Evolutionary conservation across 148 eudicot species (phyloP), one percentile per base, ranked within the genome.

Genomic region (Cornus kousa): DNA sequence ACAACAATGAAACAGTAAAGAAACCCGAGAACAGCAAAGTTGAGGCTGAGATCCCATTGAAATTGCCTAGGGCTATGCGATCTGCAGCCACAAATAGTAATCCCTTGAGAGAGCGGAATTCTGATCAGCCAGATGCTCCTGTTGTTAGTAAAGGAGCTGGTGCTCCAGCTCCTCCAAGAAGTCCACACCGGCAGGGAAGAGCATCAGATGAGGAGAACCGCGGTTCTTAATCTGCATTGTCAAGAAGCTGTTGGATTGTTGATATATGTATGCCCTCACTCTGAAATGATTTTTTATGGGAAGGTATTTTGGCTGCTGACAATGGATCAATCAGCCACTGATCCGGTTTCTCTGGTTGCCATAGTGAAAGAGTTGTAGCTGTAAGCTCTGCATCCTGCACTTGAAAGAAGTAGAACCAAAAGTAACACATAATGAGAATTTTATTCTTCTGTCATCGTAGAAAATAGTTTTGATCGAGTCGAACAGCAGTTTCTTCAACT

Each of bases 11-110:
- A 79, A 82, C 68, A 5, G 70, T 76, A 40, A 78, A 74, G 37
- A 79, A 77, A 74, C 79, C 82, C 53, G 93, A 92, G 72, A 79
- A 72, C 67, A 84, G 78, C 40, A 70, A 71, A 23, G 31, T 37
- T 12, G 89, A 84, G 76, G 67, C 78, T 43, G 86, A 87, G 50
- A 86, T 89, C 60, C 90, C 98, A 2, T 72, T 86, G 68, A 93
- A 85, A 80, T 79, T 95, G 39, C 97, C 98, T 1, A 86, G 96
- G 79, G 91, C 94, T 16, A 91, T 91, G 90, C 80, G 97, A 20
- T 85, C 95, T 70, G 83, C 88, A 13, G 55, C 85, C 70, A 75
- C 95, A 40, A 90, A 86, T 69, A 89, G 60, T 86, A 89, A 85
- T 57, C 89, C 80, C 5, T 80, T 92, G 77, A 87, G 87, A 76